Conservation (phyloP, 2,329 filamentous ascomycete species). For the Cadophora luteo-olivacea region DNA sequence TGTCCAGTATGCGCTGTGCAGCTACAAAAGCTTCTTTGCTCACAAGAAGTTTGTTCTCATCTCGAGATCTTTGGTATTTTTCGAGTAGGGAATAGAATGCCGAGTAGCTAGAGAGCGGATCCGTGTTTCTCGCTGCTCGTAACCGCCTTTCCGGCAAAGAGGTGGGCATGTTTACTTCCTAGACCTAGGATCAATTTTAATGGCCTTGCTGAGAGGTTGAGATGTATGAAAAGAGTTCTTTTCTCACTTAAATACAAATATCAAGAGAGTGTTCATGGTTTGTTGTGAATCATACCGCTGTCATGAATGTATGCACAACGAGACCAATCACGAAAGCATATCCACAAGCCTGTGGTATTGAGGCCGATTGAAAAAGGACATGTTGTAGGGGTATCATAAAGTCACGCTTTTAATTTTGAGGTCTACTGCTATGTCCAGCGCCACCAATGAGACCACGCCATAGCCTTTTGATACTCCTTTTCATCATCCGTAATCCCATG, state of each 20-base stretch:
- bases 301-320: no score
- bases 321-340: neutral
- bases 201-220: neutral
- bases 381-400: neutral
- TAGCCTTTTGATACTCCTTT: neutral
- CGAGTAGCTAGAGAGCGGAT: neutral
- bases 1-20: constrained; percentile 6
- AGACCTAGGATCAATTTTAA: neutral
- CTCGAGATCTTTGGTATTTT: neutral
- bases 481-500: neutral
- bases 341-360: no score
- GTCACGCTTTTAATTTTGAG: neutral
- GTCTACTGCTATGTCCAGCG: neutral
- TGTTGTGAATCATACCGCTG: no score
- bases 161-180: neutral
- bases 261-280: no score
- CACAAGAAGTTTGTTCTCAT: neutral
- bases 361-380: no score
- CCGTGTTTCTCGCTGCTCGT: neutral
- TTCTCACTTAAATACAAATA: no score
- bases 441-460: neutral
- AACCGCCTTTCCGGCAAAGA: neutral
- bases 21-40: neutral
- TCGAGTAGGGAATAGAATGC: neutral
- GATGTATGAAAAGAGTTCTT: no score